Base-by-base conservation (phyloP, 139 green algal genomes). In the Chlamydomonas asymmetrica region DNA sequence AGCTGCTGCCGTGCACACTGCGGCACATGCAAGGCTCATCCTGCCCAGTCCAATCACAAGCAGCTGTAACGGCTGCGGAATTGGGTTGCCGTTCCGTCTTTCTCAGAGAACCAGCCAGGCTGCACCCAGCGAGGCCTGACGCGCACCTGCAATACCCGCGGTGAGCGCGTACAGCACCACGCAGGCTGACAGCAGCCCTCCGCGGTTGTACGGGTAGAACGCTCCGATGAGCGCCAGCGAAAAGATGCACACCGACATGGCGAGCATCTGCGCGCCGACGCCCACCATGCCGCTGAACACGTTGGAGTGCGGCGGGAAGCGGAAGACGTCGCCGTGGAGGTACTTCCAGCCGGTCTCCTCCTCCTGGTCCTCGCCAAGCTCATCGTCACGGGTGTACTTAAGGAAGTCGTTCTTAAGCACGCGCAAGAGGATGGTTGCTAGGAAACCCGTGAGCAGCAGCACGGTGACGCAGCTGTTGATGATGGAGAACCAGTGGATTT, bases 401-500 rank as follows among this genome's bases (percentile, higher is more conserved):
- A 97, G 45, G 71, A 98, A 97, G 83, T 98, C 94, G 73, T 95
- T 94, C 81, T 95, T 97, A 37, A 98, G 88, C 62, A 97, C 92
- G 5, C 94, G 88, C 85, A 97, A 91, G 45, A 98, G 86, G 84
- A 98, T 98, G 72, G 94, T 98, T 60, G 93, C 91, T 76, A 98
- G 87, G 89, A 98, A 97, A 43, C 93, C 94, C 3, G 93, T 97
- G 43, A 98, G 88, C 77, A 98, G 88, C 74, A 98, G 86, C 74
- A 98, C 94, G 1, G 93, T 97, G 18, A 98, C 94, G 85, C 92
- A 97, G 29, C 82, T 93, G 89, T 98, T 98, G 85, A 98, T 92
- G 82, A 98, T 97, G 75, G 87, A 94, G 84, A 98, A 98, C 94
- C 94, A 98, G 85, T 98, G 94, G 76, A 98, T 97, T 91, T 98